These are phyloP conservation scores for Digitaria exilis DNA, from an alignment of 202 grass and related monocot genomes.

Conservation along the genomic window DNA sequence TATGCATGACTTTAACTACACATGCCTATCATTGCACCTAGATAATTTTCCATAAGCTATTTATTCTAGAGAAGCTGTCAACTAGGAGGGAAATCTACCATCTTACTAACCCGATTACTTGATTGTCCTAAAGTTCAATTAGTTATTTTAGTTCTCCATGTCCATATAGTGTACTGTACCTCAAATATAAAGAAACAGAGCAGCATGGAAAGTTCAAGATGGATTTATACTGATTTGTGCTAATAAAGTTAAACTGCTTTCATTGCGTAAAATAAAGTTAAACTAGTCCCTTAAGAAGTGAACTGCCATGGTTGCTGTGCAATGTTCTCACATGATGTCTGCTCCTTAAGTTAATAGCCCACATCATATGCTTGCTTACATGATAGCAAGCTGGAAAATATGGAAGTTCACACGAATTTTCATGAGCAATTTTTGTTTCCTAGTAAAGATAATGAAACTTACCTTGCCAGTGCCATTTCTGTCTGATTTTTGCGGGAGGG, in stretches of 20 bases:
- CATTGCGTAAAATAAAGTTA: constrained; percentile 4
- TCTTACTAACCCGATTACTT: constrained; percentile 19
- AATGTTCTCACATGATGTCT: neutral
- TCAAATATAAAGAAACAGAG: neutral
- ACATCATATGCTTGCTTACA: constrained; percentile 5
- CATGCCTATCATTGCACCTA: neutral
- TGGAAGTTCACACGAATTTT: neutral
- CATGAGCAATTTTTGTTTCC: neutral
- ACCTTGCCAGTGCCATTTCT: constrained; percentile 40
- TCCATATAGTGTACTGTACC: neutral
- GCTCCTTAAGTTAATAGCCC: neutral
- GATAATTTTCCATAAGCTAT: constrained; percentile 11
- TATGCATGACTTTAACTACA: neutral
- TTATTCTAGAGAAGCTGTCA: neutral
- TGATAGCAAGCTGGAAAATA: neutral
- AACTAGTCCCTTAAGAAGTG: constrained; percentile 1
- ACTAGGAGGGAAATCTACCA: neutral
- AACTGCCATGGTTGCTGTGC: neutral
- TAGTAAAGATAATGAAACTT: constrained; percentile 18
- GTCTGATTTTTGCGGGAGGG: constrained; percentile 30
- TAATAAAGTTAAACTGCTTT: constrained; percentile 23
- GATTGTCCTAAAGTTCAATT: neutral
- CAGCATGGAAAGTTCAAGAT: neutral
- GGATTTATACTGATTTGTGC: neutral
- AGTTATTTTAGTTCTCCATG: neutral